Base-by-base conservation (phyloP, 176 grass and related monocot genomes). In the Musa troglodytarum region DNA sequence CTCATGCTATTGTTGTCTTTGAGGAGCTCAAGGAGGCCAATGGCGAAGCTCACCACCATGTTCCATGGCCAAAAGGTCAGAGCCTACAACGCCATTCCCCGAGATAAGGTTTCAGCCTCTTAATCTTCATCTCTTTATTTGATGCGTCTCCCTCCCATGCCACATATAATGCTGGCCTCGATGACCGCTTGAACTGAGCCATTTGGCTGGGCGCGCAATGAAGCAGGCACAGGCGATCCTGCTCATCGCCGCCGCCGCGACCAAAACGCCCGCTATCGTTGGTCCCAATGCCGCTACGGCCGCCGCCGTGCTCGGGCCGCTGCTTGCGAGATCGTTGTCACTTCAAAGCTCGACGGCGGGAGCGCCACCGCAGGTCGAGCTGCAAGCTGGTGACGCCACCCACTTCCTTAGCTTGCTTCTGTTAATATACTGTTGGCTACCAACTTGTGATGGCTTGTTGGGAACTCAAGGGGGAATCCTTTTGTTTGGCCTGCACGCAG, bases 191-290 rank as follows among this genome's bases (percentile, higher is more conserved):
- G 13, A 15, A 15, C 15, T 62, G 57, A 62, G 57, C 8, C 20
- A n/a, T 62, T 62, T 62, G 57, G 15, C 14, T 15, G 1, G 20
- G 12, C n/a, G n/a, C n/a, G 17, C 23, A 28, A 0, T 66, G 77
- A 1, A 11, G 84, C 72, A 97, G 90, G 93, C 89, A 65, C 87
- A 90, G 69, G 93, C 93, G 69, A 97, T 97, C 69, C 86, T 92
- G 90, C 87, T 97, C 76, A 93, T 97, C 71, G 90, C 93, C 15
- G 86, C 89, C 14, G 81, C 90, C 0, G 77, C 87, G 81, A 76
- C 65, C 55, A 12, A 16, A 17, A 12, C 54, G 16, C 14, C 54
- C 16, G 54, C 54, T 57, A 16, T 16, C 54, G 54, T 12, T 52
- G 50, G 52, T 61, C 16, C 49, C 50, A 78, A 55, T 54, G 74